Evolutionary conservation across 495 filamentous ascomycete genomes (phyloP), one percentile per base, ranked within the genome.

Genomic region (Xylaria longipes): DNA sequence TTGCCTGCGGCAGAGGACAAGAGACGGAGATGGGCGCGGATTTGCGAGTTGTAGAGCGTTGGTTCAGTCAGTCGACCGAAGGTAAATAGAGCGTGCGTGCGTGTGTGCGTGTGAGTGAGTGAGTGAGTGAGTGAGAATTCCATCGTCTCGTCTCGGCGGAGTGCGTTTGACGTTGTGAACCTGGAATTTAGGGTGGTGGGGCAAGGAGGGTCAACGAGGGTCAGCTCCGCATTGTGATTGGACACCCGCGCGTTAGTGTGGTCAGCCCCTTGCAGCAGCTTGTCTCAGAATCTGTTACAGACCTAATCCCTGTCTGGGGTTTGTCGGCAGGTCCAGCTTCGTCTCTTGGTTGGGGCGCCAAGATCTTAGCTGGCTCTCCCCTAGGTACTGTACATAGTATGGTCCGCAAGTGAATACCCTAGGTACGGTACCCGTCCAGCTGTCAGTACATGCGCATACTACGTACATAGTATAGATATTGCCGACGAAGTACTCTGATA

Each of bases 251-350:
- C 11, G 31, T 56, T 17, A 35, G 58, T 65, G 69, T 64, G 62
- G 69, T 20, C 50, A 62, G 57, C 65, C 70, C 70, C 70, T 68
- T 72, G 70, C 70, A 72, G 70, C 70, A 64, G 52, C 61, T 29
- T 71, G 69, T 72, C 70, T 72, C 64, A 72, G 70, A 56, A 54
- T 68, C 22, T 68, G 70, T 72, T 62, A 72, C 70, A 60, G 70
- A 68, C 63, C 43, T 43, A 48, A 72, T 72, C 70, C 70, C 41
- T 72, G 70, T 66, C 64, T 71, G 69, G 69, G 61, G 69, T 71
- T 56, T 48, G 41, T 65, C 35, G 48, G 52, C 62, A 39, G 60
- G 62, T 58, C 69, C 41, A 50, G 43, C 43, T 63, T 63, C n/a
- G 33, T 14, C n/a, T 25, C 41, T 63, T 62, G 57, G 27, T 61